A percentile compares a stretch with the other conserved stretches of the same genome.
Evolutionary conservation across 306 rosid species (phyloP).

Genomic region (Astragalus membranaceus): DNA sequence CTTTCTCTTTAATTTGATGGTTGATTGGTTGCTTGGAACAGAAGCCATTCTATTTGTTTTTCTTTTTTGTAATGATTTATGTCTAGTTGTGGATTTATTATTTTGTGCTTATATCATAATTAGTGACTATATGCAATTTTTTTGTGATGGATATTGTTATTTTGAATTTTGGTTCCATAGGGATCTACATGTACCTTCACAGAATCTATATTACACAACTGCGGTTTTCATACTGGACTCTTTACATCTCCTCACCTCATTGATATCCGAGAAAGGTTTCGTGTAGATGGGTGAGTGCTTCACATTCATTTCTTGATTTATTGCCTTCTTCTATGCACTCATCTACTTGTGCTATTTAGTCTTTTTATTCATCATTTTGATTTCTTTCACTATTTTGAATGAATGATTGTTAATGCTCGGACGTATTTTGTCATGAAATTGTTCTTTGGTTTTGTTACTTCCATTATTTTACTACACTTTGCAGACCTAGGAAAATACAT

Average conservation of each 20-base stretch:
- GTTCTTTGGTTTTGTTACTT: neutral
- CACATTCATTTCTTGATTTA: neutral
- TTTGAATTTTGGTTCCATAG: slow-evolving; percentile 35
- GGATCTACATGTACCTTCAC: slow-evolving; percentile 94
- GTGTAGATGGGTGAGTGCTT: slow-evolving; percentile 81
- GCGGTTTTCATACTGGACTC: slow-evolving; percentile 92
- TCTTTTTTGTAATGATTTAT: neutral
- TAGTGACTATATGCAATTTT: slow-evolving; percentile 12
- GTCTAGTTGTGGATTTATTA: too few species aligned
- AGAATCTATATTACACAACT: slow-evolving; percentile 80
- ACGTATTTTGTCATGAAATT: neutral
- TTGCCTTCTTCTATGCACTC: neutral
- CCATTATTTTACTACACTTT: neutral
- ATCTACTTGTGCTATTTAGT: neutral
- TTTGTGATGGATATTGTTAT: slow-evolving; percentile 19
- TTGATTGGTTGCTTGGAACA: slow-evolving; percentile 20
- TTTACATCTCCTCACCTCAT: slow-evolving; percentile 97
- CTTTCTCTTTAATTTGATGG: neutral
- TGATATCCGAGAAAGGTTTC: slow-evolving; percentile 93
- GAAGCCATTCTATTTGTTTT: slow-evolving; percentile 10
- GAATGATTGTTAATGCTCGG: neutral
- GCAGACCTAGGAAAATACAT: neutral
- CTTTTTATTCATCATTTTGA: neutral
- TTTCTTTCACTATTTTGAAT: neutral
- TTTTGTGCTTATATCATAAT: neutral